Evolutionary conservation across 768 basidiomycete species (phyloP).

Genomic region (Trametes punicea): DNA sequence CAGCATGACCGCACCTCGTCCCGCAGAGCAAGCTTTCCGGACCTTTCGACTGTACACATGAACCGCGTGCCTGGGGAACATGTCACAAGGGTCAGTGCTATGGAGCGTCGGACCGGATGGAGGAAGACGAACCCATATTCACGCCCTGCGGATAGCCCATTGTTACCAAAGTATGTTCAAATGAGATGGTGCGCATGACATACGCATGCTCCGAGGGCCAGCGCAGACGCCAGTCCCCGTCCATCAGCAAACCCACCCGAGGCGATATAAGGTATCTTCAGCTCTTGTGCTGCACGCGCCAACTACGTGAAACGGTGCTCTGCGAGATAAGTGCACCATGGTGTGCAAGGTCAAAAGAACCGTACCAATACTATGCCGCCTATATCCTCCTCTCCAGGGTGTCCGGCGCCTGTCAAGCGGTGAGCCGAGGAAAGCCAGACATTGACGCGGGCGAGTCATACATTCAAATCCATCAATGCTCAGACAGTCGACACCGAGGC

Average conservation of each 20-base stretch:
- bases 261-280: constrained; percentile 83
- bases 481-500: constrained; percentile 78
- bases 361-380: constrained; percentile 78
- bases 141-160: constrained; percentile 53
- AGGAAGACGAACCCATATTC: constrained; percentile 64
- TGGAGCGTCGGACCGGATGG: neutral
- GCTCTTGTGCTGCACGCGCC: constrained; percentile 80
- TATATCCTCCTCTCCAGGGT: constrained; percentile 93
- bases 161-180: constrained; percentile 9
- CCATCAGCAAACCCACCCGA: constrained; percentile 90
- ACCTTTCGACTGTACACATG: constrained; percentile 89
- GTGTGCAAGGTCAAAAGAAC: neutral
- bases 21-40: too few species aligned
- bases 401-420: constrained; percentile 71
- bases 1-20: too few species aligned
- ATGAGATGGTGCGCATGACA: constrained; percentile 29
- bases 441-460: constrained; percentile 30
- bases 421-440: neutral
- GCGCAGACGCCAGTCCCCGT: constrained; percentile 75
- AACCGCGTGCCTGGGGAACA: constrained; percentile 63
- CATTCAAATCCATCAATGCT: constrained; percentile 94
- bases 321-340: neutral
- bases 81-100: neutral
- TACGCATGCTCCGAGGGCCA: constrained; percentile 79
- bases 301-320: constrained; percentile 45